Conservation (phyloP, 495 filamentous ascomycete species). For the Aspergillus cristatus region DNA sequence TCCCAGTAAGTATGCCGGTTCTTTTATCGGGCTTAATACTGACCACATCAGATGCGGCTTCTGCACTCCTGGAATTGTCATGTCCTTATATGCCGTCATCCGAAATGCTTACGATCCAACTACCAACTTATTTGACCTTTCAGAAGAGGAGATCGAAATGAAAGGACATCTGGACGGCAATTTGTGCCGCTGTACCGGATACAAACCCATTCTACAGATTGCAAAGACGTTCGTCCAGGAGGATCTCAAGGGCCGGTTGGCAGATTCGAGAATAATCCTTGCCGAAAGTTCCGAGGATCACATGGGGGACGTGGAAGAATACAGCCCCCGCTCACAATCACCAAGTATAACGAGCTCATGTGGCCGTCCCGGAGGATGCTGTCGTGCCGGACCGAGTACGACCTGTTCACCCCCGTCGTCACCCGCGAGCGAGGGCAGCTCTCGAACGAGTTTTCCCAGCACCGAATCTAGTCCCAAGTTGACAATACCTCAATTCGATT, state of each 20-base stretch:
- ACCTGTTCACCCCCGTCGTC: constrained; percentile 1
- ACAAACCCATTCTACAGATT: constrained; percentile 87
- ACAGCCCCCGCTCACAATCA: not conserved
- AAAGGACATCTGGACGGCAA: constrained; percentile 78
- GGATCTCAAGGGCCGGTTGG: constrained; percentile 28
- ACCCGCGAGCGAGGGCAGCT: not conserved
- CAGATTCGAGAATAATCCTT: not conserved
- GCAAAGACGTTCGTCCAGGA: constrained; percentile 53
- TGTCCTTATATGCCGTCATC: constrained; percentile 61
- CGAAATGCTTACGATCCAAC: constrained; percentile 57
- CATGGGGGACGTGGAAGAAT: constrained; percentile 33
- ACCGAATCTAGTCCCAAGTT: not conserved
- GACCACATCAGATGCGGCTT: constrained; percentile 66
- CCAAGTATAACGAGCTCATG: constrained; percentile 5
- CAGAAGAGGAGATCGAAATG: constrained; percentile 72
- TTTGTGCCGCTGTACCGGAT: constrained; percentile 91
- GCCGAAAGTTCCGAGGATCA: too few species aligned
- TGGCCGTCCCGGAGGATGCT: constrained; percentile 40
- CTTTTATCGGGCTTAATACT: constrained; percentile 12
- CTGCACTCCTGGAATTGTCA: constrained; percentile 95
- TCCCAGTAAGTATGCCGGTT: constrained; percentile 47
- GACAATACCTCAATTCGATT: constrained; percentile 36
- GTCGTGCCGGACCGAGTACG: constrained; percentile 43
- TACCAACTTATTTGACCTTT: constrained; percentile 17
- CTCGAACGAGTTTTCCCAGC: not conserved